phyloP scores from a whole-genome alignment of 1,139 yeast genomes.

The Zygosaccharomyces sapae region DNA sequence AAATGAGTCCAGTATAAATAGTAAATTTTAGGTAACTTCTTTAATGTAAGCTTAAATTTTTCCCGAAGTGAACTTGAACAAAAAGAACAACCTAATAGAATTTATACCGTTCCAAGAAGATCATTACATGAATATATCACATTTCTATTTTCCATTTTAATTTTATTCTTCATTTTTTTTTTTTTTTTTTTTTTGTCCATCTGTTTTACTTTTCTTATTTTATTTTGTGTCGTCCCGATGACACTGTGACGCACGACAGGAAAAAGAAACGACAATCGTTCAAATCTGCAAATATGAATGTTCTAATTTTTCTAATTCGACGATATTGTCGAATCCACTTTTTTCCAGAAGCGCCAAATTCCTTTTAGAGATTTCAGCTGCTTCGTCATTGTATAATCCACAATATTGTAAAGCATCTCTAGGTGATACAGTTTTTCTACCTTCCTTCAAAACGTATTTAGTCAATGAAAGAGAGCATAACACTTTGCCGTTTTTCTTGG shows the following conservation, averaged over 20 bases:
- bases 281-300: conserved; percentile 15
- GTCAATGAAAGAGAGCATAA: conserved; percentile 64
- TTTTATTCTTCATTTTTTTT: neutral
- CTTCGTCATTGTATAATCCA: conserved; percentile 55
- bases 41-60: no score
- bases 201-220: neutral
- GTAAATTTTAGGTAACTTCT: no score
- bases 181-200: conserved; percentile 1
- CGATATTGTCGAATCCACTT: conserved; percentile 33
- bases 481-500: conserved; percentile 39
- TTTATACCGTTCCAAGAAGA: no score
- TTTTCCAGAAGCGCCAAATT: conserved; percentile 36
- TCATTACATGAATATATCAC: neutral
- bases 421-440: conserved; percentile 68
- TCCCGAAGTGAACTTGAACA: no score
- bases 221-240: conserved; percentile 3
- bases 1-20: neutral
- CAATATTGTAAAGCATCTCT: conserved; percentile 51
- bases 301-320: conserved; percentile 23
- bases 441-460: conserved; percentile 74
- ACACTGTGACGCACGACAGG: conserved; percentile 4
- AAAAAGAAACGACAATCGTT: neutral
- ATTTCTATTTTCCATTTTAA: no score
- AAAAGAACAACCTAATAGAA: no score
- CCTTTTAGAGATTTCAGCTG: conserved; percentile 40